Evolutionary conservation across 345 rosid species (phyloP), one percentile per base, ranked within the genome.

Genomic region (Gynandropsis gynandra): DNA sequence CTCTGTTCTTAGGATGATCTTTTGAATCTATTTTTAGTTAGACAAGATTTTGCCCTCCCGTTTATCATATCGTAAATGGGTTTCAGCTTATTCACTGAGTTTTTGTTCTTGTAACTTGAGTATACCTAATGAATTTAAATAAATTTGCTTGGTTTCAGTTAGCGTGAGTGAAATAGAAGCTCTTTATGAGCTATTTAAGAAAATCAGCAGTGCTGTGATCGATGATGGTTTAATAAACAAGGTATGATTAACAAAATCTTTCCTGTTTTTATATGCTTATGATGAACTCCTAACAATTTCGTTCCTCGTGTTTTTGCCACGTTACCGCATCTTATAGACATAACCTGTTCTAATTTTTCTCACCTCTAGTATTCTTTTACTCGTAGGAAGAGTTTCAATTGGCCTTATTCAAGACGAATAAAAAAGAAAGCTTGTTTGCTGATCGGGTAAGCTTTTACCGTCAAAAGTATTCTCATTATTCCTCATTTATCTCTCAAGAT

Each of bases 161-260:
- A 80, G 90, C 52, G 90, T 86, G 52, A 89, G 94, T 68, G 95
- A 89, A 71, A 82, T 89, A 55, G 97, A 89, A 49, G 94, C 97
- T 56, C 70, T 89, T 45, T 86, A 86, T 58, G 95, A 86, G 66
- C 77, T 89, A 37, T 89, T 89, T 77, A 86, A 89, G 87, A 89
- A 83, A 81, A 83, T 89, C 43, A 89, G 97, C 64, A 86, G 95
- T 51, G 89, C 94, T 8, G 95, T 89, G 24, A 81, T 89, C 62
- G 97, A 89, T 59, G 97, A 89, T 50, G 95, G 95, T 11, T 71
- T 86, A 42, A 89, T 89, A 74, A 83, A 86, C 72, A 89, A 85
- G 97, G 97, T 89, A 57, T 59, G 40, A 35, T 9, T 42, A 41
- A 39, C 7, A 3, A n/a, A 6, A 24, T 24, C 29, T 24, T 24